These are phyloP conservation scores for Dalbergia cultrata DNA, from an alignment of 306 rosid species.

Conservation along the genomic window DNA sequence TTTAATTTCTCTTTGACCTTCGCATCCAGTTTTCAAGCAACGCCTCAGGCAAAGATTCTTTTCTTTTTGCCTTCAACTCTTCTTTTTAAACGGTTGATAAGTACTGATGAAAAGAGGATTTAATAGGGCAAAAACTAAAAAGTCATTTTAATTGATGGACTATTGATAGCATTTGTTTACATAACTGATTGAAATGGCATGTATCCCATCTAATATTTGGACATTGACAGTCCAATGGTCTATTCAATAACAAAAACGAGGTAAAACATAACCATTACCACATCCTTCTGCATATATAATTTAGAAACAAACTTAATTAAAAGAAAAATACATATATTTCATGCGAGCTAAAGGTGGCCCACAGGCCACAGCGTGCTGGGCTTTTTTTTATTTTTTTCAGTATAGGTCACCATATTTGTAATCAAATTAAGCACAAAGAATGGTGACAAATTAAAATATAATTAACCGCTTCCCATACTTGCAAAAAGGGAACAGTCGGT, in stretches of 20 bases:
- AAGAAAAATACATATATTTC: background rate
- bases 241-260: slow-evolving; percentile 1
- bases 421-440: background rate
- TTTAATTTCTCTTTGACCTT: background rate
- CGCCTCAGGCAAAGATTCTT: background rate
- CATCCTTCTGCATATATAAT: background rate
- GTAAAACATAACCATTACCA: background rate
- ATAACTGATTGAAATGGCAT: slow-evolving; percentile 11
- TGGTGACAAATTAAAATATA: background rate
- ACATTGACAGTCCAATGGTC: slow-evolving; percentile 30
- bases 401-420: too few species aligned
- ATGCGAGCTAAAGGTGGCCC: background rate
- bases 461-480: background rate
- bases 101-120: background rate
- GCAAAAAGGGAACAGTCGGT: background rate
- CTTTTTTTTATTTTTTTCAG: too few species aligned
- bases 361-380: background rate
- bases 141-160: background rate
- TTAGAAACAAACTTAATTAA: background rate
- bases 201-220: background rate
- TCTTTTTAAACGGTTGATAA: background rate
- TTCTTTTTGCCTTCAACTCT: background rate
- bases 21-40: background rate
- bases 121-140: background rate
- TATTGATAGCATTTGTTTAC: background rate